These are phyloP conservation scores for Colletotrichum salicis DNA, from an alignment of 2,329 filamentous ascomycete species.

Conservation along the genomic window DNA sequence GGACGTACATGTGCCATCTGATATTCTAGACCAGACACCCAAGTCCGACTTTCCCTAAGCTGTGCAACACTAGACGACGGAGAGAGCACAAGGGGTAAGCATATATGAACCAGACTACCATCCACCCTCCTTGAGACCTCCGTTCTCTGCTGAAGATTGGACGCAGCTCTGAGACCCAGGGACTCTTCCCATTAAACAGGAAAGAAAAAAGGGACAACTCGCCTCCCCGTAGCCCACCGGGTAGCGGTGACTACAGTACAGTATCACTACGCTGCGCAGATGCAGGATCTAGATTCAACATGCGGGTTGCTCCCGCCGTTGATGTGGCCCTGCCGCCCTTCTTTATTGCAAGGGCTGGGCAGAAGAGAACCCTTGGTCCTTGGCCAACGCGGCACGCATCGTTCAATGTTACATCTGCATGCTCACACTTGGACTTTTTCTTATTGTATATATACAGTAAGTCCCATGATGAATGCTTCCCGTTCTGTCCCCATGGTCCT, in stretches of 20 bases:
- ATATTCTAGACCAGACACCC: not conserved
- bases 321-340: not conserved
- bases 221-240: not conserved
- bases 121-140: conserved; percentile 1
- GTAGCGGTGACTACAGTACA: not conserved
- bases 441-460: conserved; percentile 12
- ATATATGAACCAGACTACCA: conserved; percentile 14
- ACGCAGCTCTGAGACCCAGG: not conserved
- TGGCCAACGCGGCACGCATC: not conserved
- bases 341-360: not conserved
- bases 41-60: not conserved
- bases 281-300: conserved; percentile 2
- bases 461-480: conserved; percentile 24
- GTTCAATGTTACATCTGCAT: not conserved
- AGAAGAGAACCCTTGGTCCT: not conserved
- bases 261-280: not conserved
- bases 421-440: not conserved
- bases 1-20: conserved; percentile 8
- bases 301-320: not conserved
- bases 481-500: conserved; percentile 23
- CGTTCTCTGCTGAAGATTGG: conserved; percentile 19
- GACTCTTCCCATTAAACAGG: not conserved
- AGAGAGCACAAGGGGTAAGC: not conserved
- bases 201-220: not conserved
- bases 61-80: conserved; percentile 4